phyloP scores from a whole-genome alignment of 495 filamentous ascomycete genomes.

The Lasiosphaeris hirsuta region DNA sequence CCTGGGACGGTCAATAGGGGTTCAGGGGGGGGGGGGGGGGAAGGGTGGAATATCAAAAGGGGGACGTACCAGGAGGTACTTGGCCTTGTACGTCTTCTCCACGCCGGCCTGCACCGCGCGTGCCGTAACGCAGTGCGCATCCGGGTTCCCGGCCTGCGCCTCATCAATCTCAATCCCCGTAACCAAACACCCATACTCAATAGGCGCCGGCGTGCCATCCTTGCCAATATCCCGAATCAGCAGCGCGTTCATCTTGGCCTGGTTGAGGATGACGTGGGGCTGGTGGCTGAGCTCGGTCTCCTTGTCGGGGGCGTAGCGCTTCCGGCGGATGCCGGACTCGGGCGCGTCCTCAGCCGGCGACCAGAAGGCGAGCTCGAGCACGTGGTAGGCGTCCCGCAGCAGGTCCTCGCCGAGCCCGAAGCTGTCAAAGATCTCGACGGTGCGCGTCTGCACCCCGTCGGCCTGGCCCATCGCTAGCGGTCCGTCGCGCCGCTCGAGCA shows the following conservation, averaged over 20 bases:
- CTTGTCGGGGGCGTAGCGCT: conserved; percentile 57
- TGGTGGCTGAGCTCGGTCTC: conserved; percentile 61
- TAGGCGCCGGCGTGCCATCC: conserved; percentile 37
- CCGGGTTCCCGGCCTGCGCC: conserved; percentile 33
- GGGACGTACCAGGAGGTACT: conserved; percentile 62
- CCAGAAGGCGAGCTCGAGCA: conserved; percentile 68
- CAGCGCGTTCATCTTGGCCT: conserved; percentile 67
- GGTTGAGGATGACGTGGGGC: conserved; percentile 74
- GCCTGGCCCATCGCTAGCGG: conserved; percentile 70
- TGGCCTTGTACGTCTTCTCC: conserved; percentile 55
- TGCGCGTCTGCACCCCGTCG: conserved; percentile 76
- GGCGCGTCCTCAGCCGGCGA: conserved; percentile 18
- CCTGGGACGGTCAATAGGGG: conserved; percentile 38
- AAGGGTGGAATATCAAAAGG: background rate
- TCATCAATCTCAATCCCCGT: conserved; percentile 51
- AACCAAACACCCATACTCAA: conserved; percentile 63
- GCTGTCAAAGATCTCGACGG: conserved; percentile 76
- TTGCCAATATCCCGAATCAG: conserved; percentile 52
- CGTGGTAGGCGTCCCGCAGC: conserved; percentile 68
- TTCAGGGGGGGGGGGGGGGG: background rate
- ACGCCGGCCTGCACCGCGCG: conserved; percentile 49
- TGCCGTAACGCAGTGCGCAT: conserved; percentile 53
- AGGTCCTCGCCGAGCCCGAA: conserved; percentile 70
- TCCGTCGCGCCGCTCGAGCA: conserved; percentile 60
- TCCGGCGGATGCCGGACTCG: conserved; percentile 44